Evolutionary conservation across 768 basidiomycete genomes (phyloP).

Genomic region (Hydnomerulius pinastri): DNA sequence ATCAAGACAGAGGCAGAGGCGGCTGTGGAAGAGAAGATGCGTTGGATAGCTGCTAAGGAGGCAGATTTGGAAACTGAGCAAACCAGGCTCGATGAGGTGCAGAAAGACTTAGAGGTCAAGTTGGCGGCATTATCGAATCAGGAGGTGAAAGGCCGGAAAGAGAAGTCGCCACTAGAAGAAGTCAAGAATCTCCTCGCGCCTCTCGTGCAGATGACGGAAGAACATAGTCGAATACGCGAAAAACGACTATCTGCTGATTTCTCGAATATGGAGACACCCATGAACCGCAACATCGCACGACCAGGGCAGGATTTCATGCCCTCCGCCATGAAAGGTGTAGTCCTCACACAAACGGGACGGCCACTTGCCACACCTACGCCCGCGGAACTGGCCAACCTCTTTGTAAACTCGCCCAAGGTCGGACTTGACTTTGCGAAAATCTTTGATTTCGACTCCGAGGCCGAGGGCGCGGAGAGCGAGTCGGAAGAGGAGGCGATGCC

Average conservation of each 20-base stretch:
- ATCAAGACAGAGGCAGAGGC: conserved; percentile 50
- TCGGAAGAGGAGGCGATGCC: conserved; percentile 32
- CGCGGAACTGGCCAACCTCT: conserved; percentile 63
- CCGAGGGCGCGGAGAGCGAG: conserved; percentile 33
- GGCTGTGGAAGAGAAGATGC: conserved; percentile 40
- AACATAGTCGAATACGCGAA: conserved; percentile 24
- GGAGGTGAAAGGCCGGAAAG: conserved; percentile 41
- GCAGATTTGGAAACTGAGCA: conserved; percentile 57
- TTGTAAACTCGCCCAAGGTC: conserved; percentile 68
- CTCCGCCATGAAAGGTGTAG: conserved; percentile 75
- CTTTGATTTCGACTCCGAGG: conserved; percentile 57
- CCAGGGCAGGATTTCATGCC: conserved; percentile 27
- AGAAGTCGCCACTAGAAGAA: conserved; percentile 69
- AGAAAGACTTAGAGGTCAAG: conserved; percentile 52
- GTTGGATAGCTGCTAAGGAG: conserved; percentile 53
- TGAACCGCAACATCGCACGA: conserved; percentile 38
- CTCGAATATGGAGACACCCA: conserved; percentile 51
- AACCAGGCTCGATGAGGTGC: conserved; percentile 45
- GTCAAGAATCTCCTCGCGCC: conserved; percentile 70
- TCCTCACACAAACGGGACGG: conserved; percentile 79
- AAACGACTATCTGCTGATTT: conserved; percentile 13
- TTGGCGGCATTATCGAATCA: conserved; percentile 46
- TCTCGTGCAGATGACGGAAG: conserved; percentile 39
- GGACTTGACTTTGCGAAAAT: conserved; percentile 78
- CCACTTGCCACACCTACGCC: conserved; percentile 71